Conservation (phyloP, 2,329 filamentous ascomycete species). For the Paecilomyces sp. region DNA sequence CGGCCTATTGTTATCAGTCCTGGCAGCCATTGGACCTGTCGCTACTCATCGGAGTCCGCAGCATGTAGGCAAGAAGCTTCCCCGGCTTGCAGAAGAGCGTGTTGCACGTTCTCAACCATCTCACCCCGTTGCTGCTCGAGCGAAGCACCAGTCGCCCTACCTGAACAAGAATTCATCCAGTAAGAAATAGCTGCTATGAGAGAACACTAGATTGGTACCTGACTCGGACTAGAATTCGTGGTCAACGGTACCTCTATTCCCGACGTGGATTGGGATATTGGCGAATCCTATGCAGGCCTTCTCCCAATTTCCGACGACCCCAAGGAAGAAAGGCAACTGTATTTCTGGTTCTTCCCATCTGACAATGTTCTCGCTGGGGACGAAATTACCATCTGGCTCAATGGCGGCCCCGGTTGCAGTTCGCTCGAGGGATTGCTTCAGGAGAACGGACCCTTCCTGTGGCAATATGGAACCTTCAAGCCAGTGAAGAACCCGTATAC, state of each 20-base stretch:
- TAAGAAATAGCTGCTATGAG: background rate
- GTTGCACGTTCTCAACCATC: background rate
- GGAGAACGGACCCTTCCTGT: slow-evolving; percentile 68
- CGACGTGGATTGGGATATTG: slow-evolving; percentile 62
- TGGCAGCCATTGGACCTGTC: background rate
- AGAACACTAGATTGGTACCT: background rate
- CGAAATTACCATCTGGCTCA: slow-evolving; percentile 39
- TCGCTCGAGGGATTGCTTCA: slow-evolving; percentile 64
- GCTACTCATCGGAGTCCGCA: background rate
- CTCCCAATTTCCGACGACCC: slow-evolving; percentile 45
- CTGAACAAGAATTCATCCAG: background rate
- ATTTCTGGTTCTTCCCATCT: slow-evolving; percentile 44
- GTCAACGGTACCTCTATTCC: slow-evolving; percentile 41
- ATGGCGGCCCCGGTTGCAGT: slow-evolving; percentile 49
- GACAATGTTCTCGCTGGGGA: slow-evolving; percentile 36
- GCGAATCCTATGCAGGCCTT: slow-evolving; percentile 43
- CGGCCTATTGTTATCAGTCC: background rate
- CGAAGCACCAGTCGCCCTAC: background rate
- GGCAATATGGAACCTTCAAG: slow-evolving; percentile 61
- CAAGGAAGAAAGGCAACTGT: slow-evolving; percentile 38
- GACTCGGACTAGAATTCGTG: background rate
- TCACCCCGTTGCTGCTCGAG: background rate
- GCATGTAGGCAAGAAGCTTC: background rate
- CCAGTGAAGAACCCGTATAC: slow-evolving; percentile 61
- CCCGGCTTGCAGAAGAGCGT: background rate